phyloP scores from a whole-genome alignment of 305 asterid genomes.

The Fraxinus sp. region DNA sequence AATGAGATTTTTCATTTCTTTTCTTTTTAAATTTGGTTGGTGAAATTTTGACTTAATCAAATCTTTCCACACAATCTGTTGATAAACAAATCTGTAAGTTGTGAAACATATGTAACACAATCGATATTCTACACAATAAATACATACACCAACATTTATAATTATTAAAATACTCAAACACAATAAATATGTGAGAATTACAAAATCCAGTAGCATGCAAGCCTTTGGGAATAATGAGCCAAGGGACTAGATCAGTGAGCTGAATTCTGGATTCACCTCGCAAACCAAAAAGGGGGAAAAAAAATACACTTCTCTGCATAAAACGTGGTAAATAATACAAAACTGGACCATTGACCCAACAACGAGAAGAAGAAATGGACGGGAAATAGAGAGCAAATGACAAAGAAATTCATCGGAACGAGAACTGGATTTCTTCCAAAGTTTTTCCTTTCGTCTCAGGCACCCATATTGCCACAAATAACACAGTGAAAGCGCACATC shows the following conservation, averaged over 20 bases:
- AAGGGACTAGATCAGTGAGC: neutral
- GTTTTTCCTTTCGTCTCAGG: slow-evolving; percentile 93
- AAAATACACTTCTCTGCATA: neutral
- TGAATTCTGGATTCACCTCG: neutral
- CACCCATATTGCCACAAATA: slow-evolving; percentile 61
- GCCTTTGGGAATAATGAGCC: neutral
- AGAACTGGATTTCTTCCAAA: slow-evolving; percentile 70
- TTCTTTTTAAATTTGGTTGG: too few relatives aligned
- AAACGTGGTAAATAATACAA: slow-evolving; percentile 3
- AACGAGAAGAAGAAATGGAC: neutral
- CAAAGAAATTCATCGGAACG: slow-evolving; percentile 53
- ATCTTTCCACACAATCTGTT: too few relatives aligned
- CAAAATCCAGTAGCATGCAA: neutral
- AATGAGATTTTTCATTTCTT: too few relatives aligned
- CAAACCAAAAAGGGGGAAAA: neutral
- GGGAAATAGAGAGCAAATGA: neutral
- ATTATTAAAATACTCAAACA: neutral
- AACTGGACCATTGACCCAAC: slow-evolving; percentile 12
- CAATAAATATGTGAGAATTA: neutral
- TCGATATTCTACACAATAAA: neutral
- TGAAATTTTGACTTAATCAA: too few relatives aligned
- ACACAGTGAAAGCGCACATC: slow-evolving; percentile 44
- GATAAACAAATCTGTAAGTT: too few relatives aligned
- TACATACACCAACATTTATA: neutral
- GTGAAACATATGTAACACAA: too few relatives aligned